Evolutionary conservation across 805 yeast species (phyloP).

Genomic region (Yueomyces sinensis): DNA sequence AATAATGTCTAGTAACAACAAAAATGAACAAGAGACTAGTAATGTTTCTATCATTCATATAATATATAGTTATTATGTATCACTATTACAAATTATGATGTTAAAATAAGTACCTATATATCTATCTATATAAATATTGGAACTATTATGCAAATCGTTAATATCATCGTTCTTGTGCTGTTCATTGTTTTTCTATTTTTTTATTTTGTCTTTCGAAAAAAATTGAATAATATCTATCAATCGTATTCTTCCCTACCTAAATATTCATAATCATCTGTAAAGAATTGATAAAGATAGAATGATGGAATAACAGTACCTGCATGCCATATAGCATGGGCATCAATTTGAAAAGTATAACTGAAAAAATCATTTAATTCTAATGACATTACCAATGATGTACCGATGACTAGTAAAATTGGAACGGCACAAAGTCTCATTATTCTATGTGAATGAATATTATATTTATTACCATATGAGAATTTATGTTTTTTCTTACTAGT

Average conservation of each 20-base stretch:
- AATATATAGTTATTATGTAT: too few relatives aligned
- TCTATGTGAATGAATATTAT: slow-evolving; percentile 2
- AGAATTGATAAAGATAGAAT: slow-evolving; percentile 53
- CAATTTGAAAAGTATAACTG: slow-evolving; percentile 53
- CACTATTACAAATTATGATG: too few relatives aligned
- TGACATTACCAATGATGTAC: slow-evolving; percentile 65
- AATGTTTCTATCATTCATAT: too few relatives aligned
- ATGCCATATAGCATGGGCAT: slow-evolving; percentile 95
- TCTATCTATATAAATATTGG: too few relatives aligned
- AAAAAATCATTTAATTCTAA: slow-evolving; percentile 86
- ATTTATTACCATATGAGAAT: slow-evolving; percentile 1
- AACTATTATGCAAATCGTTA: too few relatives aligned
- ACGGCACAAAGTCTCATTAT: slow-evolving; percentile 22
- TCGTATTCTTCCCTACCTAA: neutral
- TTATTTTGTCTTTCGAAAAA: too few relatives aligned
- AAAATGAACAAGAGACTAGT: too few relatives aligned
- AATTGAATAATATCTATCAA: too few relatives aligned
- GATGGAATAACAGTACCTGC: slow-evolving; percentile 76
- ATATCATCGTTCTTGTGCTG: too few relatives aligned
- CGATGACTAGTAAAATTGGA: slow-evolving; percentile 38
- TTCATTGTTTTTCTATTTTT: too few relatives aligned
- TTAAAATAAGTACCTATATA: too few relatives aligned
- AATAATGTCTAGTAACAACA: too few relatives aligned
- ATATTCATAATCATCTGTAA: slow-evolving; percentile 29
- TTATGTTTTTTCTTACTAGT: slow-evolving; percentile 3